These are phyloP conservation scores for Aspergillus nomiae DNA, from an alignment of 2,329 filamentous ascomycete species.

Conservation along the genomic window DNA sequence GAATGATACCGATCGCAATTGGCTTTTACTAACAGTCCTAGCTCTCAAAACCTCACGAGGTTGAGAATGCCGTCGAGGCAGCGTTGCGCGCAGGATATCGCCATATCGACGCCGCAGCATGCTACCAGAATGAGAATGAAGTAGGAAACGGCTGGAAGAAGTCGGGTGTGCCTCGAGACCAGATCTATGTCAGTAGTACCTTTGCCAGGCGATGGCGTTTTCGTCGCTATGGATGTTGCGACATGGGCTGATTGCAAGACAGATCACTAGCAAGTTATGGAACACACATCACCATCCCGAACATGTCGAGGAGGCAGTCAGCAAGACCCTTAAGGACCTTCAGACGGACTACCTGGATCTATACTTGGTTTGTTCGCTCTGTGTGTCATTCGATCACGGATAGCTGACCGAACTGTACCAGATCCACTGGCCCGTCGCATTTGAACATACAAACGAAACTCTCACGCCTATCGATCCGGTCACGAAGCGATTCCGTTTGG, in stretches of 20 bases:
- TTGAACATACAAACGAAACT: constrained; percentile 31
- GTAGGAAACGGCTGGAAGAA: constrained; percentile 37
- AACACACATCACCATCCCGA: constrained; percentile 56
- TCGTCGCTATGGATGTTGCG: not conserved
- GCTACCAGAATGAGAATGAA: constrained; percentile 36
- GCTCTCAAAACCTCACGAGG: constrained; percentile 44
- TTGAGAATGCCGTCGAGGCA: constrained; percentile 50
- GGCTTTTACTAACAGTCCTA: constrained; percentile 13
- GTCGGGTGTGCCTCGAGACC: constrained; percentile 33
- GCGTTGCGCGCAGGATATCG: constrained; percentile 45
- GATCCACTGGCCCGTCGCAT: constrained; percentile 40
- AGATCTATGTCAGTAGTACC: constrained; percentile 35
- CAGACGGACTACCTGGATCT: constrained; percentile 57
- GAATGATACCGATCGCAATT: not conserved
- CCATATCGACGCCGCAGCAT: constrained; percentile 50
- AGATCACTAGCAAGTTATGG: constrained; percentile 62
- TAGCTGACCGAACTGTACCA: constrained; percentile 12
- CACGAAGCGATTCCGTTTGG: constrained; percentile 29
- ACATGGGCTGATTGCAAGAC: not conserved
- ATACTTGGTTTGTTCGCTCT: constrained; percentile 47
- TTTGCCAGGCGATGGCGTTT: not conserved
- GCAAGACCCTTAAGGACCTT: constrained; percentile 53
- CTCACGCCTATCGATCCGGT: constrained; percentile 29
- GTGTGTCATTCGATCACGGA: not conserved
- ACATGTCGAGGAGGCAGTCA: constrained; percentile 52